Evolutionary conservation across 2,329 filamentous ascomycete species (phyloP).

Genomic region (Sporothrix phasma): DNA sequence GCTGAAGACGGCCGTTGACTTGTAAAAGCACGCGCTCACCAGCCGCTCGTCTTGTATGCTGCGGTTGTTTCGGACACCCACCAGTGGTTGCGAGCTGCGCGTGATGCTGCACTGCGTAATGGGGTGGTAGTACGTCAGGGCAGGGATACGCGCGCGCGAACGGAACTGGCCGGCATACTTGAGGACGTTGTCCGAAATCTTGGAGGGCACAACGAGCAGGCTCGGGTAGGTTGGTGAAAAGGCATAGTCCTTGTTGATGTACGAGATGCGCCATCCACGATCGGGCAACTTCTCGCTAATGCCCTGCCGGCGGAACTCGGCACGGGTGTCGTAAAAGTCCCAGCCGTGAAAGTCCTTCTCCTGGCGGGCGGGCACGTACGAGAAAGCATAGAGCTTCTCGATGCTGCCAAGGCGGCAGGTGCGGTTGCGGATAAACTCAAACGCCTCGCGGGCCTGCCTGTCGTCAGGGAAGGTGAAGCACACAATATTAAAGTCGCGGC

Average conservation of each 20-base stretch:
- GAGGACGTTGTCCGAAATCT: conserved; percentile 92
- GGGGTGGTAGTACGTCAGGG: conserved; percentile 87
- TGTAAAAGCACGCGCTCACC: conserved; percentile 83
- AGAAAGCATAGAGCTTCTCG: conserved; percentile 86
- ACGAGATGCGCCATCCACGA: conserved; percentile 78
- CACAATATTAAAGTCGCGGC: conserved; percentile 88
- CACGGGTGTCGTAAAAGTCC: conserved; percentile 72
- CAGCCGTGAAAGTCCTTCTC: conserved; percentile 73
- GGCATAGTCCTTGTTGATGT: conserved; percentile 78
- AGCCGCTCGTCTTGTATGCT: conserved; percentile 95
- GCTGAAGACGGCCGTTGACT: conserved; percentile 40
- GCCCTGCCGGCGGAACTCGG: conserved; percentile 80
- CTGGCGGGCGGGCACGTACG: conserved; percentile 62
- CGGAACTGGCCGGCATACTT: conserved; percentile 88
- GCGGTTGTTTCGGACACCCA: conserved; percentile 75
- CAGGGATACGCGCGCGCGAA: conserved; percentile 79
- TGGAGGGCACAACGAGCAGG: conserved; percentile 71
- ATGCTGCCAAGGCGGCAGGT: conserved; percentile 75
- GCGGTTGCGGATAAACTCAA: conserved; percentile 71
- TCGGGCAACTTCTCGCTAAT: conserved; percentile 71
- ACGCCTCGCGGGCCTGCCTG: conserved; percentile 68
- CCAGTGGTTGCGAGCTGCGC: conserved; percentile 81
- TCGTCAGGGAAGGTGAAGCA: conserved; percentile 79
- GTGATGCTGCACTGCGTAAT: conserved; percentile 97
- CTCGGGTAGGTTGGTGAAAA: conserved; percentile 92